These are phyloP conservation scores for Fusarium annulatum DNA, from an alignment of 2,329 filamentous ascomycete genomes.

Conservation along the genomic window DNA sequence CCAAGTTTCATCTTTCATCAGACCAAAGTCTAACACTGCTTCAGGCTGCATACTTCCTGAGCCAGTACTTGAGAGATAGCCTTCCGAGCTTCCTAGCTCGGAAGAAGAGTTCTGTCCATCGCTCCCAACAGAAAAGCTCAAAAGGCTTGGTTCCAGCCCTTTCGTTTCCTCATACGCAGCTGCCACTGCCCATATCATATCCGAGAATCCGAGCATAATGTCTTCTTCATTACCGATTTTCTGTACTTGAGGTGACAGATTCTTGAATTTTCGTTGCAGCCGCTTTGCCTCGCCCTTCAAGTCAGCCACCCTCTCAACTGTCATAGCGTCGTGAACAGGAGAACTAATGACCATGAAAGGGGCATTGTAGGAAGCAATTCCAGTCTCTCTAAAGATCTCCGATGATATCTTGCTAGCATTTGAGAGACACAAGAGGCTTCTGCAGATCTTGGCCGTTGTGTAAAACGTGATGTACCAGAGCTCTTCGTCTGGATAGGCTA, in stretches of 20 bases:
- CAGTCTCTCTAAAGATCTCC: not conserved
- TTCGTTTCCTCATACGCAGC: not conserved
- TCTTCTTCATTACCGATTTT: not conserved
- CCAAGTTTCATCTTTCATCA: constrained; percentile 6
- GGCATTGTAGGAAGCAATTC: not conserved
- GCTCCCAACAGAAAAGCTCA: not conserved
- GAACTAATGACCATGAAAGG: not conserved
- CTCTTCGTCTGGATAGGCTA: not conserved
- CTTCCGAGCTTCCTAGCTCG: not conserved
- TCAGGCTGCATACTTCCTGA: not conserved
- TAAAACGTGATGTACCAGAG: constrained; percentile 20
- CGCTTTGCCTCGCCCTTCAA: not conserved
- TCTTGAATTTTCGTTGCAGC: constrained; percentile 1
- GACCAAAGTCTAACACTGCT: not conserved
- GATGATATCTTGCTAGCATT: constrained; percentile 12
- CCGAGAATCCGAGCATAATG: constrained; percentile 1
- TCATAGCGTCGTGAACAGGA: not conserved
- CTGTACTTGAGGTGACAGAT: not conserved
- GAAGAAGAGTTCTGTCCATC: not conserved
- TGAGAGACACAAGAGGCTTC: constrained; percentile 10
- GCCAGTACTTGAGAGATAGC: constrained; percentile 7
- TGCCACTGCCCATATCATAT: constrained; percentile 17
- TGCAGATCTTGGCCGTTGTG: constrained; percentile 13
- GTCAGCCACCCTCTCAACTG: not conserved
- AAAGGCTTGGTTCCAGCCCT: not conserved